A percentile compares a stretch with the other conserved stretches of the same genome.
Evolutionary conservation across 2,329 filamentous ascomycete genomes (phyloP).

Genomic region (Exophiala oligosperma): DNA sequence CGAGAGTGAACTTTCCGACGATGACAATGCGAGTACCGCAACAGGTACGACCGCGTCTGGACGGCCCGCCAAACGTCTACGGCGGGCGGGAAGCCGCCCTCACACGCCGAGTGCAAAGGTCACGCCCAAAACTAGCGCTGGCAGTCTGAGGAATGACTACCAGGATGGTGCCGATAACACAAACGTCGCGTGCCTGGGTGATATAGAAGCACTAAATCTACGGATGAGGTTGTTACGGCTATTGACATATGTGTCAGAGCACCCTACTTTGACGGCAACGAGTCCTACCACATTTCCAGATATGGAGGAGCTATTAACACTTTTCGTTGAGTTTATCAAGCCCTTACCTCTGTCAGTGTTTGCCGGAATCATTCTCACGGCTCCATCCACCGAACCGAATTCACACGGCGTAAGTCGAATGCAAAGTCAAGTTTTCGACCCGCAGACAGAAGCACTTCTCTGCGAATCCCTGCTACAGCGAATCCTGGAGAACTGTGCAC

Average conservation of each 20-base stretch:
- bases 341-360: conserved; percentile 47
- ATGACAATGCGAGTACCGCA: conserved; percentile 13
- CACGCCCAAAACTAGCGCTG: conserved; percentile 13
- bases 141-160: conserved; percentile 17
- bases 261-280: conserved; percentile 31
- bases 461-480: conserved; percentile 56
- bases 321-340: conserved; percentile 49
- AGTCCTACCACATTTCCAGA: conserved; percentile 34
- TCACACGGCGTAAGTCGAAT: neutral
- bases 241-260: conserved; percentile 40
- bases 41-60: conserved; percentile 6
- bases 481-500: conserved; percentile 47
- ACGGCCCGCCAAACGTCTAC: conserved; percentile 12
- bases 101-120: conserved; percentile 33
- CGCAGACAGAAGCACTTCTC: conserved; percentile 45
- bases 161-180: conserved; percentile 13
- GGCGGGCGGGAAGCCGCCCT: conserved; percentile 9
- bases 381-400: conserved; percentile 36
- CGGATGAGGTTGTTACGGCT: conserved; percentile 48
- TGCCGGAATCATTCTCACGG: conserved; percentile 45
- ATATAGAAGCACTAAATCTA: conserved; percentile 40
- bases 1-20: conserved; percentile 38
- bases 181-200: conserved; percentile 35
- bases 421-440: conserved; percentile 11
- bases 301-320: conserved; percentile 42